Conservation (phyloP, 1,284 basidiomycete species). For the Ceratobasidium sp. region DNA sequence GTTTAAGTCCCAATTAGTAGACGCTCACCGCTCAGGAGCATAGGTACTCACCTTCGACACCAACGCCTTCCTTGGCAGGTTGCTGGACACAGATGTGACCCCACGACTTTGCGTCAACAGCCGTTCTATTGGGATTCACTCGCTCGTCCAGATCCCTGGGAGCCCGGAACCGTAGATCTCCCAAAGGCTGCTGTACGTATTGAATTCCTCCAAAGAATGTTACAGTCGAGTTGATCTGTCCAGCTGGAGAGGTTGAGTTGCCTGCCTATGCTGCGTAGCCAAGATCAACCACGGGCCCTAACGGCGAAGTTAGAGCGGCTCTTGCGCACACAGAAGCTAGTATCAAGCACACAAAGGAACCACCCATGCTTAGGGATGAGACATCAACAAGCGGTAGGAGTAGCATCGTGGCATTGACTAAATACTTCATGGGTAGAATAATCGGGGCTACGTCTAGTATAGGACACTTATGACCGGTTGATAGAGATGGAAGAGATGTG, state of each 20-base stretch:
- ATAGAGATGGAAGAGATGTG: no score
- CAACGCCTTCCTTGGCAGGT: constrained; percentile 17
- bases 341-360: no score
- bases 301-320: constrained; percentile 14
- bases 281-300: constrained; percentile 41
- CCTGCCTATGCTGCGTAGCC: constrained; percentile 54
- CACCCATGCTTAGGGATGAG: no score
- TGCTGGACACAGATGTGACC: constrained; percentile 32
- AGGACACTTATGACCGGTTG: no score
- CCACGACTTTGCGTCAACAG: constrained; percentile 37
- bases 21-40: not conserved
- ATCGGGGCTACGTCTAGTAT: no score
- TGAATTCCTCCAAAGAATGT: constrained; percentile 62
- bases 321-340: no score
- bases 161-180: constrained; percentile 50
- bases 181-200: constrained; percentile 54
- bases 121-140: constrained; percentile 36
- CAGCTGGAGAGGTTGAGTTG: constrained; percentile 32
- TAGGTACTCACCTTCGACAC: constrained; percentile 14
- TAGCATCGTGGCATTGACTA: no score
- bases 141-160: constrained; percentile 48
- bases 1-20: constrained; percentile 49
- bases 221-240: constrained; percentile 53
- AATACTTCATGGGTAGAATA: no score
- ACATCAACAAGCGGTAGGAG: no score